Percentiles rank a stretch among this genome's conserved stretches.
These are phyloP conservation scores for Yamadazyma diddensiae DNA, from an alignment of 1,139 yeast genomes.

Conservation along the genomic window DNA sequence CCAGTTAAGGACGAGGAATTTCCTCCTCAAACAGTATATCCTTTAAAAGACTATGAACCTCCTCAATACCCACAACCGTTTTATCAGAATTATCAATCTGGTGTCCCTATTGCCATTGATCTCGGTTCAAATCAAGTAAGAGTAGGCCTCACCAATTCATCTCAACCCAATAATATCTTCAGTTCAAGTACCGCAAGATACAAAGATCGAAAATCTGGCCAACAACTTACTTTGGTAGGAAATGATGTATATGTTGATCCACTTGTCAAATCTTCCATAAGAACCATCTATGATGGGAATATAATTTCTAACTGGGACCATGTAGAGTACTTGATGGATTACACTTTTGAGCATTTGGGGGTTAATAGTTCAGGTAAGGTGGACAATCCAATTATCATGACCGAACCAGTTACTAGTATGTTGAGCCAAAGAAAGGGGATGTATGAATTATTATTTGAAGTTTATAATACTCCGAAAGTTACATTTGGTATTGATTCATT, in stretches of 20 bases:
- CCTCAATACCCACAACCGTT: slow-evolving; percentile 49
- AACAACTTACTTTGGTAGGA: slow-evolving; percentile 73
- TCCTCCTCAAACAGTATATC: slow-evolving; percentile 52
- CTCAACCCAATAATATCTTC: slow-evolving; percentile 61
- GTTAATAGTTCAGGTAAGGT: slow-evolving; percentile 57
- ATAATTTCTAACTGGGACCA: slow-evolving; percentile 91
- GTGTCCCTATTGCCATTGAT: slow-evolving; percentile 78
- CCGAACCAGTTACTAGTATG: slow-evolving; percentile 73
- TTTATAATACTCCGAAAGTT: slow-evolving; percentile 69
- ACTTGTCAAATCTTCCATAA: slow-evolving; percentile 62
- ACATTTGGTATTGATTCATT: slow-evolving; percentile 81
- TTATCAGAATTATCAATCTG: slow-evolving; percentile 46
- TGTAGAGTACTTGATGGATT: slow-evolving; percentile 78
- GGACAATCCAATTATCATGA: slow-evolving; percentile 78
- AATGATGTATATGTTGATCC: slow-evolving; percentile 76
- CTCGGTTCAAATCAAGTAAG: slow-evolving; percentile 71
- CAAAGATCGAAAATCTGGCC: slow-evolving; percentile 70
- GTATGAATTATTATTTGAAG: slow-evolving; percentile 82
- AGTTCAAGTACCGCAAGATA: slow-evolving; percentile 70
- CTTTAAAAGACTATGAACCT: slow-evolving; percentile 45
- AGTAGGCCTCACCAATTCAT: slow-evolving; percentile 61
- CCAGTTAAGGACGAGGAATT: slow-evolving; percentile 23
- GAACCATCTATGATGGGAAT: slow-evolving; percentile 84
- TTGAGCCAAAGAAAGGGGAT: slow-evolving; percentile 65
- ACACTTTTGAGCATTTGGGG: slow-evolving; percentile 74